Evolutionary conservation across 345 rosid genomes (phyloP).

Genomic region (Gossypium raimondii): DNA sequence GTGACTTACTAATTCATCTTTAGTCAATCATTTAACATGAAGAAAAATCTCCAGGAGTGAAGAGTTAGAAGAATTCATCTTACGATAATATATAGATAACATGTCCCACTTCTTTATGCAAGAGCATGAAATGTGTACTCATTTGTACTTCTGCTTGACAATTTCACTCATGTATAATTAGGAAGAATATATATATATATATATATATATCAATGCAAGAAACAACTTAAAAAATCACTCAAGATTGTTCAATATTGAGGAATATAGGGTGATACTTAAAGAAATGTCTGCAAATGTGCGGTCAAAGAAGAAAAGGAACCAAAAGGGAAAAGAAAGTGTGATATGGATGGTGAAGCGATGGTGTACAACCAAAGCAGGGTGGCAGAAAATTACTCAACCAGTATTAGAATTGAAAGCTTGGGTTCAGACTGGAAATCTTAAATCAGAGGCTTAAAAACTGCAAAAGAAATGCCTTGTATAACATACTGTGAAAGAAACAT

Average conservation of each 20-base stretch:
- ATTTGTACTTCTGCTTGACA: conserved; percentile 10
- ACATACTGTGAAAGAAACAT: conserved; percentile 19
- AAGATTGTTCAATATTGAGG: neutral
- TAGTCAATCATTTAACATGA: neutral
- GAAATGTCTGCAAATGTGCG: neutral
- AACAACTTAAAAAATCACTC: neutral
- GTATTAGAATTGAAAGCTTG: conserved; percentile 7
- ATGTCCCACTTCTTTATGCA: neutral
- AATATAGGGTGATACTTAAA: neutral
- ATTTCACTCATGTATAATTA: conserved; percentile 4
- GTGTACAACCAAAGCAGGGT: conserved; percentile 9
- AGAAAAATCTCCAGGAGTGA: neutral
- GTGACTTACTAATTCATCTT: neutral
- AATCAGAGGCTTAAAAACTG: conserved; percentile 12
- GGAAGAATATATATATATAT: neutral
- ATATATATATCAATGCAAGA: neutral
- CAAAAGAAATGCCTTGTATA: conserved; percentile 20
- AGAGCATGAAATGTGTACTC: neutral
- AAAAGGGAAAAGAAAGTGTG: neutral
- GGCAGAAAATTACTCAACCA: conserved; percentile 2
- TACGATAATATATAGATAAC: neutral
- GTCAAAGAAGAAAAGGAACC: neutral
- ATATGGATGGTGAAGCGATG: neutral
- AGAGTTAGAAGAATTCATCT: neutral
- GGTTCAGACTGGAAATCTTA: neutral